These are phyloP conservation scores for Leccinum disarticulatum DNA, from an alignment of 768 basidiomycete genomes.

Conservation along the genomic window DNA sequence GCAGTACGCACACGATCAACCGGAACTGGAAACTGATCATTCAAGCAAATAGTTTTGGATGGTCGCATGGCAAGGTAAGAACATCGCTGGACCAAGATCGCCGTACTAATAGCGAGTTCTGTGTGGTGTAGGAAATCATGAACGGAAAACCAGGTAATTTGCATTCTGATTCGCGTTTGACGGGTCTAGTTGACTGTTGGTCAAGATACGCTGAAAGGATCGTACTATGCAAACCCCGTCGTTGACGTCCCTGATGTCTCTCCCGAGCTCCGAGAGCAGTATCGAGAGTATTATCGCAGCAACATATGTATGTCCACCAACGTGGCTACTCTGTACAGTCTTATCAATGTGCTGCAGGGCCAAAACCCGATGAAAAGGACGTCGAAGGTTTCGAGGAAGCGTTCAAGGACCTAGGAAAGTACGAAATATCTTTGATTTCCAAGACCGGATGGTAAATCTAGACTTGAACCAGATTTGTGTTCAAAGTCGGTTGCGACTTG, in stretches of 20 bases:
- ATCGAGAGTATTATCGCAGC: conserved; percentile 82
- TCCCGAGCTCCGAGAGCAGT: conserved; percentile 47
- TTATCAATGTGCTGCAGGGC: conserved; percentile 50
- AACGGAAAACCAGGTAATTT: conserved; percentile 83
- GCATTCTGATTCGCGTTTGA: neutral
- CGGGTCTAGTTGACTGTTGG: conserved; percentile 3
- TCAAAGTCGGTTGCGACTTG: conserved; percentile 76
- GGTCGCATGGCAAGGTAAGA: conserved; percentile 90
- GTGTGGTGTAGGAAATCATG: conserved; percentile 76
- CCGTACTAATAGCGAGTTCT: neutral
- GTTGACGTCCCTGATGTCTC: conserved; percentile 65
- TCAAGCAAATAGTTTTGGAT: conserved; percentile 71
- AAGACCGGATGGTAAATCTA: conserved; percentile 5
- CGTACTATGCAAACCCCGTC: conserved; percentile 85
- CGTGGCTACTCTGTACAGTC: neutral
- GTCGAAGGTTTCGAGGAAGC: conserved; percentile 80
- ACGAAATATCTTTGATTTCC: conserved; percentile 8
- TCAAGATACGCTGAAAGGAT: conserved; percentile 84
- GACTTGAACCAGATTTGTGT: conserved; percentile 59
- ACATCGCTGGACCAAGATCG: neutral
- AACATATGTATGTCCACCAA: conserved; percentile 73
- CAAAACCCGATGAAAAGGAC: conserved; percentile 50
- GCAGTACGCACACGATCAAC: neutral
- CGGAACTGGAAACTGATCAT: neutral
- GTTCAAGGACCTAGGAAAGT: conserved; percentile 85